A percentile compares a stretch with the other conserved stretches of the same genome.
phyloP scores from a whole-genome alignment of 768 basidiomycete species.

The Boletus tomentosulus region DNA sequence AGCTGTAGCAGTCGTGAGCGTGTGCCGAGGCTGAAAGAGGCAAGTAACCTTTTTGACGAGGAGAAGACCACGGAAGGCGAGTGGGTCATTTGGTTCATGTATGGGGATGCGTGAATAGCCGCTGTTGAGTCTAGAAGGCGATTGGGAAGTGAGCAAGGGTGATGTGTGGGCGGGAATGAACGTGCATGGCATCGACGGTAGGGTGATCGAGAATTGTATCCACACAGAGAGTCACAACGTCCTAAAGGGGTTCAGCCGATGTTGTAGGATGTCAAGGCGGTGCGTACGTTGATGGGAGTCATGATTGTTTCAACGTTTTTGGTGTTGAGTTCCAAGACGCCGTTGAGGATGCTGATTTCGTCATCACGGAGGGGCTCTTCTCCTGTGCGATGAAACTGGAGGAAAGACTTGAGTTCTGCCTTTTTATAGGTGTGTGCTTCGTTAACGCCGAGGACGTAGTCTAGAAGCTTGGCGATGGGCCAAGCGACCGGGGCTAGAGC shows the following conservation, averaged over 20 bases:
- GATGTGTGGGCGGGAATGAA: constrained; percentile 7
- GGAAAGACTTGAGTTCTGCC: constrained; percentile 72
- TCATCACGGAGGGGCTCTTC: constrained; percentile 75
- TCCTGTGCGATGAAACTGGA: constrained; percentile 74
- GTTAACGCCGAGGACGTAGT: constrained; percentile 70
- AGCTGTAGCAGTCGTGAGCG: constrained; percentile 45
- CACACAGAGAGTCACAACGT: constrained; percentile 74
- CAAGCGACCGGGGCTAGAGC: constrained; percentile 72
- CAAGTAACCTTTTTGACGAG: constrained; percentile 69
- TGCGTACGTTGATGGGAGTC: constrained; percentile 68
- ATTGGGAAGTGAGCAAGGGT: constrained; percentile 8
- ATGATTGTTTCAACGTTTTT: constrained; percentile 77
- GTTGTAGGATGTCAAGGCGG: neutral
- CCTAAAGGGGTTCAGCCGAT: constrained; percentile 30
- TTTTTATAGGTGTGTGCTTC: constrained; percentile 79
- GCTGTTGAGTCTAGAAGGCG: constrained; percentile 50
- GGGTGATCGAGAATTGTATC: constrained; percentile 78
- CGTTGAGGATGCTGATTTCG: constrained; percentile 77
- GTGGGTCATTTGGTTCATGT: constrained; percentile 63
- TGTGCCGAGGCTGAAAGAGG: neutral
- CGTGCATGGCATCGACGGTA: constrained; percentile 71
- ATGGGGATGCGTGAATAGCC: constrained; percentile 94
- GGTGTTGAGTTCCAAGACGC: constrained; percentile 71
- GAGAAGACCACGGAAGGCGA: constrained; percentile 76
- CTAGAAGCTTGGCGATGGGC: constrained; percentile 68